Conservation (phyloP, 2,329 filamentous ascomycete genomes). For the Fusarium temperatum region DNA sequence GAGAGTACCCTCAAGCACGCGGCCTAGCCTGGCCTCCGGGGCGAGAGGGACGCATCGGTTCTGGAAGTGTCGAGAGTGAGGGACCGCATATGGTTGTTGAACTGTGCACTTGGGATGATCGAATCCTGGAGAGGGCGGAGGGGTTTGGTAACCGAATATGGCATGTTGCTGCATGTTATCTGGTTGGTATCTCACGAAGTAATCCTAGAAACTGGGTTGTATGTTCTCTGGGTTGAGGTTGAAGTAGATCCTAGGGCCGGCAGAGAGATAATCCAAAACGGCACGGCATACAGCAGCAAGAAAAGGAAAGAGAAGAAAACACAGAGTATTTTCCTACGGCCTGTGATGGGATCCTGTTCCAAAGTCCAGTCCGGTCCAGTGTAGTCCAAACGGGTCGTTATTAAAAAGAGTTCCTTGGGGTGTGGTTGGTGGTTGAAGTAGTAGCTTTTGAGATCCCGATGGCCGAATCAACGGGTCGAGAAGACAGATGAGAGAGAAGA, state of each 20-base stretch:
- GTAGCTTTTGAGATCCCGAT: conserved; percentile 44
- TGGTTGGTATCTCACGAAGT: conserved; percentile 42
- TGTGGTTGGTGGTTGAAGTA: conserved; percentile 33
- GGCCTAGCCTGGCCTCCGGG: conserved; percentile 88
- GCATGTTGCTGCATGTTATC: conserved; percentile 69
- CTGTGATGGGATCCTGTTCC: conserved; percentile 41
- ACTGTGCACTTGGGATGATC: conserved; percentile 58
- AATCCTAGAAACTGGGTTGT: conserved; percentile 34
- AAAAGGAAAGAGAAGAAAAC: conserved; percentile 39
- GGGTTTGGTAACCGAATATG: conserved; percentile 65
- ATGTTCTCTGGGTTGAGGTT: conserved; percentile 20
- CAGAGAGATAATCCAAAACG: conserved; percentile 36
- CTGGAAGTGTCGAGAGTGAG: conserved; percentile 49
- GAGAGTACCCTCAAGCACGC: conserved; percentile 82
- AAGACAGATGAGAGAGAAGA: conserved; percentile 8
- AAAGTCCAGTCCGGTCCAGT: conserved; percentile 39
- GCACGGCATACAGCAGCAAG: conserved; percentile 31
- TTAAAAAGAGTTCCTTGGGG: conserved; percentile 33
- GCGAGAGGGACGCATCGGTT: conserved; percentile 64
- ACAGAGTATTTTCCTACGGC: conserved; percentile 39
- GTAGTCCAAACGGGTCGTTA: conserved; percentile 41
- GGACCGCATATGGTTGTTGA: conserved; percentile 49
- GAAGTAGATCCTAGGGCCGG: conserved; percentile 28
- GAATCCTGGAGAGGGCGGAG: conserved; percentile 65
- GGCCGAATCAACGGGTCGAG: conserved; percentile 63